Evolutionary conservation across 495 filamentous ascomycete genomes (phyloP).

Genomic region (Pyronema domesticum): DNA sequence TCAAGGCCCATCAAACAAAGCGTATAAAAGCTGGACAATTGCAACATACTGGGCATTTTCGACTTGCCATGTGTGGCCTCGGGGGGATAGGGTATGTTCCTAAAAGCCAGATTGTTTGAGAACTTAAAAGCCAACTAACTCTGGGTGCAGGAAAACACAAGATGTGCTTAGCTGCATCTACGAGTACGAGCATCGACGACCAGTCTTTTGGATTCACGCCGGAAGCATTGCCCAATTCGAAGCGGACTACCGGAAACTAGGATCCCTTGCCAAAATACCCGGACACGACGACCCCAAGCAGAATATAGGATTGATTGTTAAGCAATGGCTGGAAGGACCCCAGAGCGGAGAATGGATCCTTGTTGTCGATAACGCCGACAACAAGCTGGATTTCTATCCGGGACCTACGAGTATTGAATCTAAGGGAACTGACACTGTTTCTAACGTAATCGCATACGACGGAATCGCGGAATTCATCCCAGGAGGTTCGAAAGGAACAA

Average conservation of each 20-base stretch:
- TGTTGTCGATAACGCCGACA: conserved; percentile 15
- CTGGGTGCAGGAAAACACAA: conserved; percentile 12
- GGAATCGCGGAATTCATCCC: conserved; percentile 13
- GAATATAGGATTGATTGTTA: conserved; percentile 5
- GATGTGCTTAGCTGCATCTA: conserved; percentile 34
- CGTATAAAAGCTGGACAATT: no score
- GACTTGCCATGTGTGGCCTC: no score
- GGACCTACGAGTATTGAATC: background rate
- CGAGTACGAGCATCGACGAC: background rate
- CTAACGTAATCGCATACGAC: background rate
- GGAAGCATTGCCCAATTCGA: conserved; percentile 9
- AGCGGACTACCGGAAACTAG: conserved; percentile 10
- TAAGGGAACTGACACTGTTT: background rate
- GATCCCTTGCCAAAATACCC: conserved; percentile 2
- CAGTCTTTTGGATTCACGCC: conserved; percentile 26
- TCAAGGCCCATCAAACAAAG: no score
- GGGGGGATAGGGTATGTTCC: no score
- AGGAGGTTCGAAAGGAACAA: conserved; percentile 13
- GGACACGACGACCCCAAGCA: conserved; percentile 7
- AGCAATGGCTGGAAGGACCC: conserved; percentile 9
- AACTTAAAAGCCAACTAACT: background rate
- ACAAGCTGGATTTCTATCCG: conserved; percentile 6
- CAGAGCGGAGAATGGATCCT: conserved; percentile 11
- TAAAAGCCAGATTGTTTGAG: no score
- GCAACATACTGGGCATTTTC: no score